Base-by-base conservation (phyloP, 192 early-diverging fungal genomes). In the Coemansia sp. region DNA sequence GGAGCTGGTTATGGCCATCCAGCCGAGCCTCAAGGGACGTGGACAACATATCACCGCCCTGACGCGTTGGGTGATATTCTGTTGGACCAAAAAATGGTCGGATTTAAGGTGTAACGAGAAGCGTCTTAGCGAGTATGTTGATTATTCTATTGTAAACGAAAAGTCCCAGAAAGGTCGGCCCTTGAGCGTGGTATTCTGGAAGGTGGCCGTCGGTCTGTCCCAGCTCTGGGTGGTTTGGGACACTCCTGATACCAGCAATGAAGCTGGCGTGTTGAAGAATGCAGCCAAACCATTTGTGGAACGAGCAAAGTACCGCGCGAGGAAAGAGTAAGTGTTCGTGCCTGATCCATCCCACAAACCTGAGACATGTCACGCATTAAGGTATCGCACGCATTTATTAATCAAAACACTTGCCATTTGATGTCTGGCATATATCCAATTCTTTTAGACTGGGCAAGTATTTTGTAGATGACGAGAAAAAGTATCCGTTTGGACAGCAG, bases 221-320 rank as follows among this genome's bases (percentile, higher is more conserved):
- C 37, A 59, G 10, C 65, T 74, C 45, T 74, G 72, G 72, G 53
- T 60, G 13, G 72, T 74, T 48, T 74, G 72, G 72, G 44, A 51
- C 37, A n/a, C 16, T 19, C 45, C 61, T 25, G 55, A 13, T 0
- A 40, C 48, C 43, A 68, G 67, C 58, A 38, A 48, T n/a, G 25
- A 49, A 25, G 42, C 22, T 12, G 20, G 48, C 48, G 61, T 7
- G 54, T 41, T 37, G 22, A 40, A 71, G 38, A 39, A 5, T 4
- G 55, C 14, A 9, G 50, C 59, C 49, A 45, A 14, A 19, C 38
- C 25, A 19, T 20, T 65, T 13, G 7, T 53, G 4, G 11, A 41
- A 13, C 0, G 16, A 53, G 48, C 59, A 38, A 32, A 22, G 32
- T 14, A 19, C 1, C 22, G 39, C 17, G 25, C 45, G 7, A 67